A percentile compares a stretch with the other conserved stretches of the same genome.
Conservation (phyloP, 2,329 filamentous ascomycete genomes). For the Lasiodiplodia sp. region DNA sequence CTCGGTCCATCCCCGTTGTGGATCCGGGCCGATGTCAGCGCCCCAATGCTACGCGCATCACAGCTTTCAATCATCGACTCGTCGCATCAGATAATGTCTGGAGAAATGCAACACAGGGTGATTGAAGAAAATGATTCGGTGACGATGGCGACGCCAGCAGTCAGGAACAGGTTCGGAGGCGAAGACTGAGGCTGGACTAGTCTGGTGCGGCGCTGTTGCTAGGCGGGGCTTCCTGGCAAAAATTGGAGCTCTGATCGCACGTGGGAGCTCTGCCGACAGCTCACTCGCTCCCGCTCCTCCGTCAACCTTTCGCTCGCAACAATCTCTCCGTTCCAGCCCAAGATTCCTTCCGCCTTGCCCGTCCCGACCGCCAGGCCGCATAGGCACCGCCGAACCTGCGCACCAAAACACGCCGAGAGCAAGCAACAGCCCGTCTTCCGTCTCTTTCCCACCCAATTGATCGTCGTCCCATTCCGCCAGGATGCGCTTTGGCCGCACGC, state of each 20-base stretch:
- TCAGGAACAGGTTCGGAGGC: neutral
- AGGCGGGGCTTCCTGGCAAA: constrained; percentile 9
- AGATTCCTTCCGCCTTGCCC: neutral
- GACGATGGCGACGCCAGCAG: no score
- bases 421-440: neutral
- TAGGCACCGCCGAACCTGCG: neutral
- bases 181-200: neutral
- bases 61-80: neutral
- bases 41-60: neutral
- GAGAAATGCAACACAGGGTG: neutral
- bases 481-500: constrained; percentile 94
- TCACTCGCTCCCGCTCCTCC: constrained; percentile 8
- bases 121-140: neutral
- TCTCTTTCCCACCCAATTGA: neutral
- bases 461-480: neutral
- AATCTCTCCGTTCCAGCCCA: constrained; percentile 7
- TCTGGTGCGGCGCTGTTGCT: constrained; percentile 7
- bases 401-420: neutral
- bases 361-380: constrained; percentile 8
- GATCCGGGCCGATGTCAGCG: neutral
- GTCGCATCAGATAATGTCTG: neutral
- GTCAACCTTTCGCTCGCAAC: neutral
- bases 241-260: constrained; percentile 25
- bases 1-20: neutral
- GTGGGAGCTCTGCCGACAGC: constrained; percentile 20